These are phyloP conservation scores for Alternaria panax DNA, from an alignment of 2,329 filamentous ascomycete genomes.

Conservation along the genomic window DNA sequence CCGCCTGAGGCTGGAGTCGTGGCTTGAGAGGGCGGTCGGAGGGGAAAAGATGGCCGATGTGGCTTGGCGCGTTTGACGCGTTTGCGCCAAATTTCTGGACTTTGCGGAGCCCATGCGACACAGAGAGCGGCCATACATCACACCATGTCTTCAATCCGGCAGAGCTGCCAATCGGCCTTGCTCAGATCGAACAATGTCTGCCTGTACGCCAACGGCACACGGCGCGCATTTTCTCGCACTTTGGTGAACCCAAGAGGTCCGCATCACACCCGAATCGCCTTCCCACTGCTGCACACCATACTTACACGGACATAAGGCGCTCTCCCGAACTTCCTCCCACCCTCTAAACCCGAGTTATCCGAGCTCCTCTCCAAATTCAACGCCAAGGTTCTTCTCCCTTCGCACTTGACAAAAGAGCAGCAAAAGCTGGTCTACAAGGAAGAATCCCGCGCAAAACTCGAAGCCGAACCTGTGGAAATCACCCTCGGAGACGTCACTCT, in stretches of 20 bases:
- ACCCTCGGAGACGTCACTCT: conserved; percentile 51
- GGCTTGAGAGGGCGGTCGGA: conserved; percentile 9
- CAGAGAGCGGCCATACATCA: conserved; percentile 5
- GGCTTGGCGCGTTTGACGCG: conserved; percentile 38
- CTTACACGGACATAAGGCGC: conserved; percentile 31
- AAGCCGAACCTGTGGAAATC: conserved; percentile 53
- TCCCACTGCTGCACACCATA: neutral
- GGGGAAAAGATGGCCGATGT: conserved; percentile 2
- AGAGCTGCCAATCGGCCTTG: conserved; percentile 38
- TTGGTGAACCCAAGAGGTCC: conserved; percentile 34
- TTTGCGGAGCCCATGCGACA: conserved; percentile 6
- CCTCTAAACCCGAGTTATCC: conserved; percentile 53
- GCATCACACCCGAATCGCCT: conserved; percentile 2
- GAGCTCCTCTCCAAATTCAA: conserved; percentile 52
- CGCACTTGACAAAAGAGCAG: conserved; percentile 52
- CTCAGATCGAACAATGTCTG: conserved; percentile 16
- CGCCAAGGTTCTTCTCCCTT: conserved; percentile 54
- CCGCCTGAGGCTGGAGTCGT: conserved; percentile 13
- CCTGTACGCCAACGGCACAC: conserved; percentile 29
- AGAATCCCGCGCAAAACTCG: conserved; percentile 52
- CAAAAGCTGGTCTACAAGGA: conserved; percentile 53
- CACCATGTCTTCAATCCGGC: conserved; percentile 44
- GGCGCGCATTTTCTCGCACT: conserved; percentile 42
- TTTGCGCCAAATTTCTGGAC: conserved; percentile 33
- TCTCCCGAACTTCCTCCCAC: conserved; percentile 53